phyloP scores from a whole-genome alignment of 345 rosid genomes.

The Euphorbia peplus region DNA sequence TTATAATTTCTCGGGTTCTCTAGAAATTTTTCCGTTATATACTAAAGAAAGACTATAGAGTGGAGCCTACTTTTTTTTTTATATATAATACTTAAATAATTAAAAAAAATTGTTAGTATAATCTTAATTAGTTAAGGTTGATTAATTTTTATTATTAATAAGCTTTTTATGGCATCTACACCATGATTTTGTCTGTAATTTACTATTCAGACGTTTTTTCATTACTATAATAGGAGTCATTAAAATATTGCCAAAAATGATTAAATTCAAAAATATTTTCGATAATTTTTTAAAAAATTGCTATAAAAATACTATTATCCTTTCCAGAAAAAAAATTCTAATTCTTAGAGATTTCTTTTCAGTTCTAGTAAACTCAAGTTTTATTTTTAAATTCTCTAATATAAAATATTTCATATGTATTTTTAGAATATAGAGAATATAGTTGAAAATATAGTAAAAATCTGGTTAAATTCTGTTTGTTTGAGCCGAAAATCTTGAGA shows the following conservation, averaged over 20 bases:
- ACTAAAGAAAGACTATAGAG: not conserved
- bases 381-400: no score
- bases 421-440: no score
- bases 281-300: not conserved
- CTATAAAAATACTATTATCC: not conserved
- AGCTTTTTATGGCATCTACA: not conserved
- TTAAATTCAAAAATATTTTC: no score
- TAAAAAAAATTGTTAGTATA: not conserved
- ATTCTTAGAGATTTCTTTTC: no score
- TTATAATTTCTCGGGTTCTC: slow-evolving; percentile 2
- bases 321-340: not conserved
- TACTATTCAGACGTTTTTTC: not conserved
- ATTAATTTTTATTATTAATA: not conserved
- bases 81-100: no score
- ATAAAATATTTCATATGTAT: no score
- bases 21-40: slow-evolving; percentile 3
- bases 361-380: not conserved
- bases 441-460: not conserved
- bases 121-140: not conserved
- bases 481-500: slow-evolving; percentile 6
- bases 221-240: no score
- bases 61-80: no score
- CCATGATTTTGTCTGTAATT: not conserved
- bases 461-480: not conserved
- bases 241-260: not conserved